Conservation (phyloP, 2,329 filamentous ascomycete species). For the Furcasterigmium furcatum region DNA sequence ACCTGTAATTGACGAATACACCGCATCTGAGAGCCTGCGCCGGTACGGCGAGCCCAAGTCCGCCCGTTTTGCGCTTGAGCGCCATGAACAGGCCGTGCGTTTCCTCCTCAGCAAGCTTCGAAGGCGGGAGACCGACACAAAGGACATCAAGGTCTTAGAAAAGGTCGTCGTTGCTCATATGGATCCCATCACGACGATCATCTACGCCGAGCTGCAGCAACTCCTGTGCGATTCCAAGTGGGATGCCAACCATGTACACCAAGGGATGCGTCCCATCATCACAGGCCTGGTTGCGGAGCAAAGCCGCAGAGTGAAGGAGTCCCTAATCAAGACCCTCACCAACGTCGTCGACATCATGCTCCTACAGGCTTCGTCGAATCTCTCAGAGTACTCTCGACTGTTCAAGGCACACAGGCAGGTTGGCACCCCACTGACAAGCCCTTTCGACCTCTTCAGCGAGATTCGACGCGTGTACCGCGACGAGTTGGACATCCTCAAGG, state of each 20-base stretch:
- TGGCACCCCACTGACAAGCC: too few relatives aligned
- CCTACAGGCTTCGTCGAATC: constrained; percentile 1
- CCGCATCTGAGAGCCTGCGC: constrained; percentile 27
- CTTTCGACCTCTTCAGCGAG: too few relatives aligned
- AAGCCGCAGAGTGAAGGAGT: neutral
- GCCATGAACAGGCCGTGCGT: constrained; percentile 26
- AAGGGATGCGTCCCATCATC: constrained; percentile 3
- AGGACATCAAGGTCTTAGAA: constrained; percentile 14
- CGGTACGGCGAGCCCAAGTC: constrained; percentile 28
- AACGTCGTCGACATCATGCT: constrained; percentile 1
- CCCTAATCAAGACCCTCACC: constrained; percentile 1
- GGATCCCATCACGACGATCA: constrained; percentile 14
- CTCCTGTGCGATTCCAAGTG: constrained; percentile 21
- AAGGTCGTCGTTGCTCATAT: constrained; percentile 22
- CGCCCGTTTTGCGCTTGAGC: constrained; percentile 25
- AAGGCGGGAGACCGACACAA: constrained; percentile 23
- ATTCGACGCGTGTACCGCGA: neutral
- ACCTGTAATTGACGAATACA: constrained; percentile 20
- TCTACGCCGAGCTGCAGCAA: constrained; percentile 24
- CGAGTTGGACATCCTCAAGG: constrained; percentile 2
- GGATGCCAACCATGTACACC: constrained; percentile 16
- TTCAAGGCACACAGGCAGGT: too few relatives aligned
- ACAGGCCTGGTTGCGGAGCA: neutral
- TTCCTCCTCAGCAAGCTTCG: constrained; percentile 27
- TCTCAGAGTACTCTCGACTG: neutral